Evolutionary conservation across 495 filamentous ascomycete genomes (phyloP).

Genomic region (Hypoxylon intermedium): DNA sequence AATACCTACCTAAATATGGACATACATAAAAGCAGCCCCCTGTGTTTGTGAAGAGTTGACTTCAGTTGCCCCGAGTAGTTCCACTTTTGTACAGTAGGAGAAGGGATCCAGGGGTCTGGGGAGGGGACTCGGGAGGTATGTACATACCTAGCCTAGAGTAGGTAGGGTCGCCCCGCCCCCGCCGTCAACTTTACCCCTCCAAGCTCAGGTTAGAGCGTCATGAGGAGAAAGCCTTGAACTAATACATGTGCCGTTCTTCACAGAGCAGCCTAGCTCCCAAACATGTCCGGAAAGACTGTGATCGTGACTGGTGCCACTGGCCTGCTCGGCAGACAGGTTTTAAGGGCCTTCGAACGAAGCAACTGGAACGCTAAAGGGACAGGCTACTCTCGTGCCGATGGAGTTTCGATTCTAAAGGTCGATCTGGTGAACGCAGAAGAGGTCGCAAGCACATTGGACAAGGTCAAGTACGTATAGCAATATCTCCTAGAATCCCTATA

Average conservation of each 20-base stretch:
- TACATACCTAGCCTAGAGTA: no score
- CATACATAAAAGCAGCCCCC: no score
- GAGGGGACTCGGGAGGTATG: no score
- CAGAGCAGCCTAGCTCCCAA: not conserved
- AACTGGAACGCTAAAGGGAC: slow-evolving; percentile 85
- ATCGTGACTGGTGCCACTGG: slow-evolving; percentile 88
- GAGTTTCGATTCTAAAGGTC: slow-evolving; percentile 75
- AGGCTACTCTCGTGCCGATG: slow-evolving; percentile 73
- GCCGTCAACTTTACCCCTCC: slow-evolving; percentile 23
- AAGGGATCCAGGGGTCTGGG: no score
- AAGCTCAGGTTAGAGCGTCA: slow-evolving; percentile 1
- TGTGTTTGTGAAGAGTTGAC: not conserved
- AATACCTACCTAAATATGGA: not conserved
- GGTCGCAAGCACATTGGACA: slow-evolving; percentile 67
- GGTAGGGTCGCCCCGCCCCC: slow-evolving; percentile 23
- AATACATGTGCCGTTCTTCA: no score
- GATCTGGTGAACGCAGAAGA: slow-evolving; percentile 69
- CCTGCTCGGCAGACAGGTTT: slow-evolving; percentile 80
- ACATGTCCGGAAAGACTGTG: slow-evolving; percentile 57
- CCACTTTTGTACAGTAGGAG: slow-evolving; percentile 8
- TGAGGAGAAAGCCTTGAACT: no score
- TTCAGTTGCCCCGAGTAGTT: not conserved
- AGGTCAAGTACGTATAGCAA: slow-evolving; percentile 65
- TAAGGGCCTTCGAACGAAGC: slow-evolving; percentile 71
- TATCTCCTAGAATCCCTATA: not conserved